Conservation (phyloP, 1,284 basidiomycete species). For the Ustilago shanxiensis region DNA sequence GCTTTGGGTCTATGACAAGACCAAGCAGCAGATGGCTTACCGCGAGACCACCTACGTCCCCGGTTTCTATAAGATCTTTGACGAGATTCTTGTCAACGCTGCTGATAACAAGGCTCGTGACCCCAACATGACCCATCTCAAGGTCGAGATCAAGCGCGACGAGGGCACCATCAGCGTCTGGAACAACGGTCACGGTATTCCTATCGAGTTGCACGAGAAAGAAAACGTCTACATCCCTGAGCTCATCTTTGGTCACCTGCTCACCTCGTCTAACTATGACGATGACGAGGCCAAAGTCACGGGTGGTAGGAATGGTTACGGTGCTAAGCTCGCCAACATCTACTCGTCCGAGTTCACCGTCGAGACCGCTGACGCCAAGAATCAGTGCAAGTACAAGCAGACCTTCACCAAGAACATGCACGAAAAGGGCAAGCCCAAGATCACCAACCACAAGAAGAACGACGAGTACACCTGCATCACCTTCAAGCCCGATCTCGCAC, state of each 20-base stretch:
- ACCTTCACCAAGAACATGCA: slow-evolving; percentile 95
- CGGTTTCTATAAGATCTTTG: slow-evolving; percentile 99
- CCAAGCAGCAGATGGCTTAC: slow-evolving; percentile 65
- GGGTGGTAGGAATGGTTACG: slow-evolving; percentile 98
- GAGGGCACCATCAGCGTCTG: slow-evolving; percentile 88
- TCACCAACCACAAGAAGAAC: slow-evolving; percentile 81
- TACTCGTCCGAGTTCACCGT: slow-evolving; percentile 97
- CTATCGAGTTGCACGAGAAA: slow-evolving; percentile 90
- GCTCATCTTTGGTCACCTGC: slow-evolving; percentile 94
- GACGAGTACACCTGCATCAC: slow-evolving; percentile 94
- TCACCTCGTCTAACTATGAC: slow-evolving; percentile 98
- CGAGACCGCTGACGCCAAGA: slow-evolving; percentile 93
- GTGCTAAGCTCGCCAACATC: slow-evolving; percentile 96
- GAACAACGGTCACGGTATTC: slow-evolving; percentile 97
- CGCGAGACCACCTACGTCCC: slow-evolving; percentile 90
- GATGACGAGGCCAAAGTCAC: slow-evolving; percentile 99
- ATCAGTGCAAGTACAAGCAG: slow-evolving; percentile 92
- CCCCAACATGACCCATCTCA: slow-evolving; percentile 66
- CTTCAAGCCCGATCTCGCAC: slow-evolving; percentile 90
- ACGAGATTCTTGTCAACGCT: slow-evolving; percentile 99
- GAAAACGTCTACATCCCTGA: slow-evolving; percentile 98
- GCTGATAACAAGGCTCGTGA: slow-evolving; percentile 91
- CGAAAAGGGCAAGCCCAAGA: slow-evolving; percentile 83
- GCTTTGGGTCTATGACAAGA: slow-evolving; percentile 68
- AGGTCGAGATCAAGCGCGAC: slow-evolving; percentile 81